Evolutionary conservation across 73 alveolate genomes (phyloP), one percentile per base, ranked within the genome.

Genomic region (Symbiodinium pilosum): DNA sequence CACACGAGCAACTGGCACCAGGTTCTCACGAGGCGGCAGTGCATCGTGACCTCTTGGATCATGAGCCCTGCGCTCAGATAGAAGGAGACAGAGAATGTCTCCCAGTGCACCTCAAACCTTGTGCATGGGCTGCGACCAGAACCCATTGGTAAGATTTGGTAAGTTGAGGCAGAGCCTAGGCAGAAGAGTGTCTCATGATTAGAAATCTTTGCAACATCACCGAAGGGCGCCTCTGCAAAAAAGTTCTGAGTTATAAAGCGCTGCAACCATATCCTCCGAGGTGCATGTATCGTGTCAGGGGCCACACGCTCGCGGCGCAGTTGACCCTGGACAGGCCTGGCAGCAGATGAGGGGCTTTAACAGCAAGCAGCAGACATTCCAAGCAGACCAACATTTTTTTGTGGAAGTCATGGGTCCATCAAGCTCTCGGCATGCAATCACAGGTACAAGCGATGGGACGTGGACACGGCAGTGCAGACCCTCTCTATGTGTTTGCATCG

Each of bases 391-490:
- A 69, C 84, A 20, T n/a, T 69, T 24, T n/a, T n/a, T 73, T 20
- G 16, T 40, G 43, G 43, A 77, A 34, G 87, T 77, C 52, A 26
- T 8, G 34, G 52, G 28, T 34, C 21, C 59, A 47, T n/a, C n/a
- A n/a, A n/a, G 59, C 59, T 47, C 14, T 14, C 59, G 14, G 59
- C n/a, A 64, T 47, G 59, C 59, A 14, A 47, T 47, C 81, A 64
- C 38, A 84, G 93, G 86, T 93, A 93, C 88, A 56, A 84, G 56
- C 54, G 93, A 6, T 94, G 99, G 99, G 99, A 94, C 75, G 94
- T 64, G 43, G 99, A 94, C 64, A 94, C 99, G 30, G 99, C 99
- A 12, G 93, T 94, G 44, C 94, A 83, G 89, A 94, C 99, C 28
- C 68, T 94, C 42, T 56, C 99, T n/a, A 93, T 93, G 99, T 81